Base-by-base conservation (phyloP, 169 alveolate genomes). In the Eimeria zaria region DNA sequence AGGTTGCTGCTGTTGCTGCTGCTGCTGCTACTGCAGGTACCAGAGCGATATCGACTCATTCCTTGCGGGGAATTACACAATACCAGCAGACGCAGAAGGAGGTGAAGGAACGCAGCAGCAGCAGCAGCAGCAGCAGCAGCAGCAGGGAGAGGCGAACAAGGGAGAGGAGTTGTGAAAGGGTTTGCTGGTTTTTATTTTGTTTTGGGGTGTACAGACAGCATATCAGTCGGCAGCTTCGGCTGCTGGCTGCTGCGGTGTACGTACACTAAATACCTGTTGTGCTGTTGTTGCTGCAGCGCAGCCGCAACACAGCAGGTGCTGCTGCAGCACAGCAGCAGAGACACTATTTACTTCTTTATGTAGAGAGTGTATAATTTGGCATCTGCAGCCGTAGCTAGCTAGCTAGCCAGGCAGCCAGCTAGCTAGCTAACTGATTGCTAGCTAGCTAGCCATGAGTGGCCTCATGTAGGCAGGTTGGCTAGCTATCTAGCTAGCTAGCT, bases 1-100 rank as follows among this genome's bases (percentile, higher is more conserved):
- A 1, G 9, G 74, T 48, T 83, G 91, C 91, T 48, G 64, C 74
- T 51, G 76, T 41, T 62, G 60, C 64, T 62, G 87, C 87, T 76
- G 80, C 46, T 69, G 41, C 80, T 76, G 87, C 87, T 44, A 60
- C 87, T 41, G 30, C 92, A 85, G 92, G 73, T 39, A 36, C 30
- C 92, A 85, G 80, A 55, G 36, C 62, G 92, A 85, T 41, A 24
- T 85, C 46, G 92, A 85, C 92, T 78, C 71, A 16, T 85, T 85
- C 80, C 92, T 58, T 33, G 78, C 48, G 78, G 92, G 92, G 22
- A 85, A 85, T 9, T 85, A 60, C 92, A 85, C 92, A 30, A 60
- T 55, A 12, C 78, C 92, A 48, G 60, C 30, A 51, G 76, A 30
- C 60, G 76, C n/a, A 53, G 74, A 83, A 64, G 55, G 41, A 16